Conservation (phyloP, 2,329 filamentous ascomycete species). For the Colletotrichum sp. region DNA sequence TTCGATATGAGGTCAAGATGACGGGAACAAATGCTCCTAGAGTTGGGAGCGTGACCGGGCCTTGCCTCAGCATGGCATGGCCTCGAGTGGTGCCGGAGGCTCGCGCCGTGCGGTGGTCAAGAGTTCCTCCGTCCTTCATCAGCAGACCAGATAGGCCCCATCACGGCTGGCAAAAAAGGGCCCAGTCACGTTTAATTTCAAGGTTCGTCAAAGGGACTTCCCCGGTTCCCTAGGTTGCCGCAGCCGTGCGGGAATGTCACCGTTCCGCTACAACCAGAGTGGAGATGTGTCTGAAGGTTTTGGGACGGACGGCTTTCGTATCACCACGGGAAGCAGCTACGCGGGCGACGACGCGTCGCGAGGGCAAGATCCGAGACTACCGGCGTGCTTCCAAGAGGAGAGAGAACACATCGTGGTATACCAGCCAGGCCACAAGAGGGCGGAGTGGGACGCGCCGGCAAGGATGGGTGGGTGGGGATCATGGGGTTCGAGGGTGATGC, state of each 20-base stretch:
- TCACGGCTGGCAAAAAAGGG: background rate
- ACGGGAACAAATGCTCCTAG: background rate
- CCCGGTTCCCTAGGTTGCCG: background rate
- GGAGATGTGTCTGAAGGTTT: background rate
- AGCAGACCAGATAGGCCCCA: background rate
- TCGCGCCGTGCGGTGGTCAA: background rate
- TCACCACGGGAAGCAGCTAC: background rate
- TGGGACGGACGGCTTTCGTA: background rate
- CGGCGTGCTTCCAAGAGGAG: constrained; percentile 1
- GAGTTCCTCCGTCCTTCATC: background rate
- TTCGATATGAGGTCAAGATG: background rate
- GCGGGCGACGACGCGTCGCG: background rate
- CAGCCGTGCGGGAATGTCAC: background rate
- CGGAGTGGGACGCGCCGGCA: constrained; percentile 12
- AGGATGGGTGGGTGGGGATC: constrained; percentile 20
- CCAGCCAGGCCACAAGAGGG: background rate
- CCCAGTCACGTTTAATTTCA: background rate
- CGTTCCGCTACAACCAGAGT: constrained; percentile 2
- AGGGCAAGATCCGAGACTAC: constrained; percentile 20
- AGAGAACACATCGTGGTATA: background rate
- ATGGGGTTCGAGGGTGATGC: constrained; percentile 15
- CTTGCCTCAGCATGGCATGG: background rate
- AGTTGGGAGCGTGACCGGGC: background rate
- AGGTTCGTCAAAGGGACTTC: background rate
- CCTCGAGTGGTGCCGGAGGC: background rate